Conservation (phyloP, 306 rosid genomes). For the Trifolium repens region DNA sequence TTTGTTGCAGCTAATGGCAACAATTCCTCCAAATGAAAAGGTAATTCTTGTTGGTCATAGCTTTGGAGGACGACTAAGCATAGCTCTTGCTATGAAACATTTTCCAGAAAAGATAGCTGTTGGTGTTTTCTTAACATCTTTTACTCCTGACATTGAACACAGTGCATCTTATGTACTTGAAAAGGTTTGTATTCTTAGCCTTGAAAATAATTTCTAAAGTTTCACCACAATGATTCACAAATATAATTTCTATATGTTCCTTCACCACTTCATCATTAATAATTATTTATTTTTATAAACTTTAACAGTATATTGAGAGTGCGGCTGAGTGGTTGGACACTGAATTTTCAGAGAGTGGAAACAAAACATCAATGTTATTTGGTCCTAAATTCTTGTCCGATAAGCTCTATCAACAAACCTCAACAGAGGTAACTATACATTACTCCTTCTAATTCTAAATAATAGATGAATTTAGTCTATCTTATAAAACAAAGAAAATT, state of each 20-base stretch:
- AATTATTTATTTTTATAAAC: too few species aligned
- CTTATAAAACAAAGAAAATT: too few species aligned
- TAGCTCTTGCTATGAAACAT: constrained; percentile 71
- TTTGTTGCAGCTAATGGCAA: constrained; percentile 52
- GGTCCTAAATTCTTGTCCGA: constrained; percentile 54
- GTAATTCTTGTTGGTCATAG: constrained; percentile 81
- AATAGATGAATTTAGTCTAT: too few species aligned
- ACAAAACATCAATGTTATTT: constrained; percentile 44
- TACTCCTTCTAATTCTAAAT: too few species aligned
- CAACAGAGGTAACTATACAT: constrained; percentile 54
- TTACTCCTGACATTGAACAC: constrained; percentile 60
- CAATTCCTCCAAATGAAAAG: constrained; percentile 51
- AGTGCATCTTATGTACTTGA: constrained; percentile 56
- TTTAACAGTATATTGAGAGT: constrained; percentile 36
- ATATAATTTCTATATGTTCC: too few species aligned
- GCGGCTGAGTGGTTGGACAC: constrained; percentile 52
- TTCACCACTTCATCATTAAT: too few species aligned
- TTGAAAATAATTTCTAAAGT: not conserved
- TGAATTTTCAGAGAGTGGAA: constrained; percentile 32
- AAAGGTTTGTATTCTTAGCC: constrained; percentile 46
- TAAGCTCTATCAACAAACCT: constrained; percentile 57
- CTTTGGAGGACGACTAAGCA: constrained; percentile 64
- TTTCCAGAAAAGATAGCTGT: constrained; percentile 56
- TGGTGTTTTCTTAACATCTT: constrained; percentile 70
- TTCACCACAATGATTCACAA: too few species aligned